Evolutionary conservation across 768 basidiomycete genomes (phyloP).

Genomic region (Favolaschia claudopus): DNA sequence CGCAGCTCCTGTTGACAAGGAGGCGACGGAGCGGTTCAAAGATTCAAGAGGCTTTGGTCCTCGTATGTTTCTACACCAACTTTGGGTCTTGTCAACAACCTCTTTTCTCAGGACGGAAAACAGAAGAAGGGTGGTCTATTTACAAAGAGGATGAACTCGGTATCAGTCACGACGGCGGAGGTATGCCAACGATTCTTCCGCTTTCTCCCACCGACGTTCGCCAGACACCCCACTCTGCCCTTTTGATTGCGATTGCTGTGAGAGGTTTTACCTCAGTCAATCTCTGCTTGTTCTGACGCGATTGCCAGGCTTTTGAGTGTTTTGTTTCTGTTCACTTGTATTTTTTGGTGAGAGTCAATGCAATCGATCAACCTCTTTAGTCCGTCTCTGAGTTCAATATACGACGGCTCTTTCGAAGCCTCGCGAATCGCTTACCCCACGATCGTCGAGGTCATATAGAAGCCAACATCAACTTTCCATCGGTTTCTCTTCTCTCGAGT

Average conservation of each 20-base stretch:
- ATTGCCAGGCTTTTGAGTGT: constrained; percentile 34
- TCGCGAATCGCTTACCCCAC: constrained; percentile 43
- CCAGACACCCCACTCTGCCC: constrained; percentile 86
- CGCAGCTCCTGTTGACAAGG: constrained; percentile 24
- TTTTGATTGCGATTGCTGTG: constrained; percentile 90
- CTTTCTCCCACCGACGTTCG: constrained; percentile 24
- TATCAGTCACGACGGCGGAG: constrained; percentile 72
- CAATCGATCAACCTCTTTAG: no score
- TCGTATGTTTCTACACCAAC: constrained; percentile 54
- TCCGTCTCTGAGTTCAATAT: neutral
- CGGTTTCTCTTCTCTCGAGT: constrained; percentile 32
- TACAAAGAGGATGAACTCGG: constrained; percentile 88
- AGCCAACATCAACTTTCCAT: constrained; percentile 56
- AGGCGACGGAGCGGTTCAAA: constrained; percentile 61
- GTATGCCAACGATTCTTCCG: constrained; percentile 49
- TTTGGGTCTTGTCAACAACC: constrained; percentile 18
- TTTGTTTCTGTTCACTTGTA: constrained; percentile 2
- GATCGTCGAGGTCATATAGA: constrained; percentile 65
- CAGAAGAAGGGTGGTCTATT: constrained; percentile 80
- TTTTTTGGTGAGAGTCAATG: constrained; percentile 28
- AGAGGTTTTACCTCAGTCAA: constrained; percentile 36
- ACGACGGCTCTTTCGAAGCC: constrained; percentile 53
- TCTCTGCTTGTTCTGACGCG: neutral
- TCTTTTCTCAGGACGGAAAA: constrained; percentile 67
- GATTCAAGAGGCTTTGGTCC: constrained; percentile 80